Conservation (phyloP, 805 yeast species). For the Candida endomychidarum region DNA sequence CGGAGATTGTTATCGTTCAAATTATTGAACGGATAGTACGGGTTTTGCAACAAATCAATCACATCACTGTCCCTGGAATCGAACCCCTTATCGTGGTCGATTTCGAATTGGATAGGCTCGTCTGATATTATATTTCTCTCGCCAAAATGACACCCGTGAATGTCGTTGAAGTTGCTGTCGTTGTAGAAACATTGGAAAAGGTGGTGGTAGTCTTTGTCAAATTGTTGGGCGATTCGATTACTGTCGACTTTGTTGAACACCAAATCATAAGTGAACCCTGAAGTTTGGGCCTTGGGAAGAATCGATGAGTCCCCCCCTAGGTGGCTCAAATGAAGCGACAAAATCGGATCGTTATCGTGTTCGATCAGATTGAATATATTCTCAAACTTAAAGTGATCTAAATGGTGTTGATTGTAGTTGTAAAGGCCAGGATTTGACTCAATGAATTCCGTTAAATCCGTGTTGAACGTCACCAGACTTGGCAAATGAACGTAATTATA, state of each 20-base stretch:
- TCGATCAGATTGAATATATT: background rate
- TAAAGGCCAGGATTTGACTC: constrained; percentile 1
- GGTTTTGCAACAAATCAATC: constrained; percentile 2
- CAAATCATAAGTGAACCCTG: background rate
- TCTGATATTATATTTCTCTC: background rate
- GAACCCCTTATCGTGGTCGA: constrained; percentile 8
- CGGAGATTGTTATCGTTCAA: constrained; percentile 8
- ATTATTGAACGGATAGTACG: constrained; percentile 4
- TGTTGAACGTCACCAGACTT: constrained; percentile 6
- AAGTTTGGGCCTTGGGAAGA: background rate
- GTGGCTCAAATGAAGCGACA: constrained; percentile 7
- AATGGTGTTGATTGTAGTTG: constrained; percentile 19
- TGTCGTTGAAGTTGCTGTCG: background rate
- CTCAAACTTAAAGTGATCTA: constrained; percentile 10
- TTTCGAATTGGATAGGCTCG: background rate
- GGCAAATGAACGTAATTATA: constrained; percentile 25
- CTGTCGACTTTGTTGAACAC: constrained; percentile 6
- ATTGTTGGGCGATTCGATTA: background rate
- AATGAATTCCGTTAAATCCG: background rate
- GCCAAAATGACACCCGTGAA: background rate
- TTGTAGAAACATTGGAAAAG: background rate
- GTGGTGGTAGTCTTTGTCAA: background rate
- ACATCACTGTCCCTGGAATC: constrained; percentile 11
- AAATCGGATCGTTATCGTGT: constrained; percentile 4
- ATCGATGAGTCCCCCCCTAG: constrained; percentile 10